Conservation (phyloP, 2,329 filamentous ascomycete genomes). For the Amauroascus verrucosus region DNA sequence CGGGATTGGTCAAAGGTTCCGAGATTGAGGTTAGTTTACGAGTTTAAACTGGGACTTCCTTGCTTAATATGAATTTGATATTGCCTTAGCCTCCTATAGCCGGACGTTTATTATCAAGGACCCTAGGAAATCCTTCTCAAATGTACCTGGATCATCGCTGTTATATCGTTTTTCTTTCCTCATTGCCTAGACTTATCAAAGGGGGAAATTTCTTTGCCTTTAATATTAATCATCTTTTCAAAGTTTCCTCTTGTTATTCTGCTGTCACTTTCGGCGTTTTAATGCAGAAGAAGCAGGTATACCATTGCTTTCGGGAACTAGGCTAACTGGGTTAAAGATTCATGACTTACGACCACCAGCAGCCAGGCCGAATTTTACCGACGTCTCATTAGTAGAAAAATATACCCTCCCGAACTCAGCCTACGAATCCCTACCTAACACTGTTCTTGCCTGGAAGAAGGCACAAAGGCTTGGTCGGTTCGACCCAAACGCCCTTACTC, state of each 20-base stretch:
- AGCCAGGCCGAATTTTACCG: slow-evolving; percentile 68
- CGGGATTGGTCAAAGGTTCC: slow-evolving; percentile 32
- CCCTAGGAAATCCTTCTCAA: background rate
- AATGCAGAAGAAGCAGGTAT: background rate
- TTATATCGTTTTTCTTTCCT: background rate
- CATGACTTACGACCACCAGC: slow-evolving; percentile 66
- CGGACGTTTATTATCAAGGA: too few relatives aligned
- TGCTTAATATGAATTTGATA: background rate
- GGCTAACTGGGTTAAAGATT: slow-evolving; percentile 45
- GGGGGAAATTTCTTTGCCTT: background rate
- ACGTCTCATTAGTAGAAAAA: slow-evolving; percentile 73
- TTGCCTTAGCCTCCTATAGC: background rate
- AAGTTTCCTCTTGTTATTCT: background rate
- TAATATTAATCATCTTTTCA: background rate
- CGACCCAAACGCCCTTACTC: slow-evolving; percentile 68
- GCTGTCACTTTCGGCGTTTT: background rate
- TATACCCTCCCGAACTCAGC: slow-evolving; percentile 77
- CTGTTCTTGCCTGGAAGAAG: slow-evolving; percentile 91
- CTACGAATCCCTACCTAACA: slow-evolving; percentile 78
- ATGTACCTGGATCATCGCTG: background rate
- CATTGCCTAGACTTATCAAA: too few relatives aligned
- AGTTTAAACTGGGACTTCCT: background rate
- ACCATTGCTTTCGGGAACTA: background rate
- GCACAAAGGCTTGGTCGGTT: slow-evolving; percentile 92
- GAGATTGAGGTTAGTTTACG: slow-evolving; percentile 34